Conservation (phyloP, 306 rosid genomes). For the Sicyos baderoa region DNA sequence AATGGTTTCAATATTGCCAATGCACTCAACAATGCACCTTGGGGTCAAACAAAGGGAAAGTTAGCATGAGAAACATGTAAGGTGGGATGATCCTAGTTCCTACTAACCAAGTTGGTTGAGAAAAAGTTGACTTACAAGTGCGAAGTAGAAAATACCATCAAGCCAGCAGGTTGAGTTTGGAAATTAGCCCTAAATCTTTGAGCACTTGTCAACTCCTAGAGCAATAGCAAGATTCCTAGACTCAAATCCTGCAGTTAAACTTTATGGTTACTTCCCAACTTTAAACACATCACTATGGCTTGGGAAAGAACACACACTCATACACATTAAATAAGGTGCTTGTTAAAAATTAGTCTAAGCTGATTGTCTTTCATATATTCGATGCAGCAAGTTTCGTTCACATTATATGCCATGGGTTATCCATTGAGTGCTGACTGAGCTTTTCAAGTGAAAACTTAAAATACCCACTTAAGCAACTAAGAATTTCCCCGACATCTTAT, state of each 20-base stretch:
- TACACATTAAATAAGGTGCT: constrained; percentile 32
- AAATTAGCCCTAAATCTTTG: constrained; percentile 58
- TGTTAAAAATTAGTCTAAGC: constrained; percentile 25
- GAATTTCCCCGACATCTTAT: not conserved
- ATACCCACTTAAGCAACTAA: not conserved
- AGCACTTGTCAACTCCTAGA: constrained; percentile 76
- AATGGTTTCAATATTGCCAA: not conserved
- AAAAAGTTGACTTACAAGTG: constrained; percentile 64
- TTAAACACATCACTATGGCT: constrained; percentile 31
- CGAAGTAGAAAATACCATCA: constrained; percentile 58
- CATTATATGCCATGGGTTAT: constrained; percentile 17
- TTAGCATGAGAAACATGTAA: constrained; percentile 20
- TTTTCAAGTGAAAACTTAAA: constrained; percentile 3
- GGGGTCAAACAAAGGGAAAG: constrained; percentile 1
- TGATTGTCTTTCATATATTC: constrained; percentile 10
- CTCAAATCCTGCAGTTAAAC: constrained; percentile 86
- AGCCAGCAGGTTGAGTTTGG: constrained; percentile 67
- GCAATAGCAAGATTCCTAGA: constrained; percentile 86
- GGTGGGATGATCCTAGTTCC: constrained; percentile 38
- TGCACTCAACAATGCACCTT: constrained; percentile 1
- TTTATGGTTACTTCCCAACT: constrained; percentile 52
- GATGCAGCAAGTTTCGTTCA: constrained; percentile 23
- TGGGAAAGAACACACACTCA: constrained; percentile 21
- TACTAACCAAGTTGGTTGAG: constrained; percentile 38
- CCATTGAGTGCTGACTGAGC: constrained; percentile 3